These are phyloP conservation scores for Wickerhamiella lipophila DNA, from an alignment of 805 yeast genomes.

Conservation along the genomic window DNA sequence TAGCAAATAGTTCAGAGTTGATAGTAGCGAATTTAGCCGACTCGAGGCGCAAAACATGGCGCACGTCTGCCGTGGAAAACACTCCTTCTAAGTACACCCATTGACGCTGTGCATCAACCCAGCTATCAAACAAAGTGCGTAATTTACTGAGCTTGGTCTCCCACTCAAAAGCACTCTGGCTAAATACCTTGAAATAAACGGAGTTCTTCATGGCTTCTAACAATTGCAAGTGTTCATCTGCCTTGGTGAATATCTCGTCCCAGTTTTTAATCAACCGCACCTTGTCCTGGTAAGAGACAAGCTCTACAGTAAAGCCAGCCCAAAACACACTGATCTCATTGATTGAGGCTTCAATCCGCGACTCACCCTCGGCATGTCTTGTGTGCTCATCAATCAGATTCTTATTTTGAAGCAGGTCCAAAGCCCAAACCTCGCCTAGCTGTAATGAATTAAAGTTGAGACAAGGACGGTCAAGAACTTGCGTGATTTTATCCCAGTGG, in stretches of 20 bases:
- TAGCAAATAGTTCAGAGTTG: constrained; percentile 45
- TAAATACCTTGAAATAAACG: constrained; percentile 45
- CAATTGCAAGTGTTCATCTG: constrained; percentile 48
- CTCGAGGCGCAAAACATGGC: constrained; percentile 55
- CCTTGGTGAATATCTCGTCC: constrained; percentile 45
- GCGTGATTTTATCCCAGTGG: constrained; percentile 44
- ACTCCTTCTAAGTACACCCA: constrained; percentile 81
- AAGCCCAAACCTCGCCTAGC: constrained; percentile 49
- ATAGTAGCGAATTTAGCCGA: constrained; percentile 50
- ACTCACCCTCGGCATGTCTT: constrained; percentile 60
- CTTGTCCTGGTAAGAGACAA: constrained; percentile 40
- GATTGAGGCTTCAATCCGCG: constrained; percentile 47
- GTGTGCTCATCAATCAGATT: constrained; percentile 37
- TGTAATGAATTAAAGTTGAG: constrained; percentile 25
- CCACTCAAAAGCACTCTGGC: constrained; percentile 41
- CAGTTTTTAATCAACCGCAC: constrained; percentile 53
- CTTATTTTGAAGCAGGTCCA: constrained; percentile 39
- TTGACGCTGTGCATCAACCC: constrained; percentile 80
- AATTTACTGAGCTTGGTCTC: constrained; percentile 44
- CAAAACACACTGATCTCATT: constrained; percentile 41
- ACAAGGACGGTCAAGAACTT: constrained; percentile 28
- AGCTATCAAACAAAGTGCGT: constrained; percentile 42
- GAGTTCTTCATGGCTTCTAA: constrained; percentile 63
- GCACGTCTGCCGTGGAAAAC: constrained; percentile 47
- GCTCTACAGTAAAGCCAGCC: constrained; percentile 40